Base-by-base conservation (phyloP, 2,329 filamentous ascomycete species). In the Coniochaeta ligniaria region DNA sequence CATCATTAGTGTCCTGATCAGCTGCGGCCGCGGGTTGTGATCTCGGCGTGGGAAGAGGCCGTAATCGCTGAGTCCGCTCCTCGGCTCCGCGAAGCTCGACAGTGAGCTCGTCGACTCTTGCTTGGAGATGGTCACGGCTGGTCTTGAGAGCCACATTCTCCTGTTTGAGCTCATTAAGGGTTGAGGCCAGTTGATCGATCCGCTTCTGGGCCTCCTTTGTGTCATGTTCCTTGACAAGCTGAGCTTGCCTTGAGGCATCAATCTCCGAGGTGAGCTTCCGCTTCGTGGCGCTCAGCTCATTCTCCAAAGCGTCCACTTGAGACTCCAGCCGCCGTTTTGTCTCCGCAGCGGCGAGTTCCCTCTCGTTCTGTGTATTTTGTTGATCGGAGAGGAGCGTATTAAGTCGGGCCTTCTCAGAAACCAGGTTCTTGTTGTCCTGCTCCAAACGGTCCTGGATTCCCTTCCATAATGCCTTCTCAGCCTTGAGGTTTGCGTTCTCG, bases 391-490 rank as follows among this genome's bases (percentile, higher is more conserved):
- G 85, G 35, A 96, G 81, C 60, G 86, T 88, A 74, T 94, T 96
- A 5, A 98, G 83, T 33, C 93, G 85, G 54, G 87, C 85, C 65
- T 92, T 90, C 72, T 99, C 95, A 62, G 96, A 91, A 47, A 90
- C 83, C 14, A 98, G 79, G 22, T 78, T 85, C 69, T 96, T 92
- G 65, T 95, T 96, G 70, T 98, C 93, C 68, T 95, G 91, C 63
- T 85, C 89, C 50, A 98, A 80, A 59, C 96, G 87, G 64, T 90
- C 88, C 71, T 98, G 93, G 36, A 97, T 96, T 60, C 89, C 91
- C 77, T 95, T 96, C 90, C 91, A 96, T 11, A 99, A 81, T 41
- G 92, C 90, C 76, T 96, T 96, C 74, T 98, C 94, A 0, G 94
- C 93, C 73, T 96, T 96, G 36, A 97, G 83, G 69, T 98, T 97